Evolutionary conservation across 2,329 filamentous ascomycete species (phyloP), one percentile per base, ranked within the genome.

Genomic region (Zopfia rhizophila): DNA sequence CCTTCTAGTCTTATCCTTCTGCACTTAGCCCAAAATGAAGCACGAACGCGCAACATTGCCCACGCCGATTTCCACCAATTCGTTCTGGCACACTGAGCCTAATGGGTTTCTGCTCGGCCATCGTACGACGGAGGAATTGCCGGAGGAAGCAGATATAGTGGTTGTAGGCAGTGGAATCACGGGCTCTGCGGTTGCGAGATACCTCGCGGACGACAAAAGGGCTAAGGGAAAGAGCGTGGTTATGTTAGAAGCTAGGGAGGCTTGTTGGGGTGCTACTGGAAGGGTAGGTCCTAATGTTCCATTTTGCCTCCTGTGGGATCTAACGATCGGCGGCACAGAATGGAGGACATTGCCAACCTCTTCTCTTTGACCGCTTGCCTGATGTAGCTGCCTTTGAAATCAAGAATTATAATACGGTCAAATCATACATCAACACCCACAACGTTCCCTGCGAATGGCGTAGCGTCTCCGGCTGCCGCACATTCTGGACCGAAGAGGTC

Each of bases 221-320:
- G 58, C 69, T 24, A 61, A 73, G 27, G 75, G 78, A 4, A 73
- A 79, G 47, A 77, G 72, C n/a, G 80, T 91, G 6, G 77, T 92
- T 5, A 80, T 92, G 75, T 77, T 93, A 4, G 89, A 93, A 72
- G 89, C 89, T 11, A 79, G 89, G 59, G 89, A 92, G 74, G 88
- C 86, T 3, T 92, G 89, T 63, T 91, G 83, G 82, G 89, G 89
- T 13, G 89, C 89, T n/a, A 93, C 89, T 1, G 89, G 89, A n/a
- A 75, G 89, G 63, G 87, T 89, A 63, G 78, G 84, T 77, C 5
- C 25, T 13, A 8, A 22, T 48, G 6, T 35, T 28, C 22, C 35
- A 11, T 27, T 7, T 11, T 30, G 16, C 10, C 14, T 27, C 11
- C 38, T 42, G 25, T 17, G 7, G 16, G 7, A 30, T 30, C 12